Percentiles rank a stretch among this genome's conserved stretches.
Evolutionary conservation across 345 rosid genomes (phyloP).

Genomic region (Salix caprea): DNA sequence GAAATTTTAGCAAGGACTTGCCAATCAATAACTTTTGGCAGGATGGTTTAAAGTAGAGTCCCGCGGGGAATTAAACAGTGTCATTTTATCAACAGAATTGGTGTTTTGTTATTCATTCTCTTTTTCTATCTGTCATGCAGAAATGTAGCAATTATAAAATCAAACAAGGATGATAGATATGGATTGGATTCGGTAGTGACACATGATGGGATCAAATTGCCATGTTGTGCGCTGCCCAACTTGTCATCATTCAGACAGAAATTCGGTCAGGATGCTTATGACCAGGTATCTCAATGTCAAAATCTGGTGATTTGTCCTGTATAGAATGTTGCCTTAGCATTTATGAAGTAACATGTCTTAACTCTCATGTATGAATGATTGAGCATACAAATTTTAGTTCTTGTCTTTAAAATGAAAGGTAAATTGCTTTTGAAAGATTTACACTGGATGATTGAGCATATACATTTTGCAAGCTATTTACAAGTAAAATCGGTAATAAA

Average conservation of each 20-base stretch:
- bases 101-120: background rate
- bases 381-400: background rate
- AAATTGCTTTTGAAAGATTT: background rate
- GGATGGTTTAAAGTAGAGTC: background rate
- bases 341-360: background rate
- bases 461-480: background rate
- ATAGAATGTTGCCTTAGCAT: background rate
- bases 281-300: conserved; percentile 37
- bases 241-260: conserved; percentile 53
- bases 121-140: conserved; percentile 29
- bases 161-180: conserved; percentile 74
- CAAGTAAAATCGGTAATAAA: background rate
- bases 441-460: background rate
- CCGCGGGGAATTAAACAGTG: background rate
- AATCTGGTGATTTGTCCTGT: background rate
- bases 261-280: conserved; percentile 58
- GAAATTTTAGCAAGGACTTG: background rate
- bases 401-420: background rate
- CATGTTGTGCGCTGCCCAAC: conserved; percentile 58
- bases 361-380: background rate
- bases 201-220: conserved; percentile 77
- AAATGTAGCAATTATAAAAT: conserved; percentile 69
- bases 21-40: background rate
- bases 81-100: background rate
- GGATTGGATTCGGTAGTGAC: conserved; percentile 65